phyloP scores from a whole-genome alignment of 2,329 filamentous ascomycete species.

The Fusarium torulosum region DNA sequence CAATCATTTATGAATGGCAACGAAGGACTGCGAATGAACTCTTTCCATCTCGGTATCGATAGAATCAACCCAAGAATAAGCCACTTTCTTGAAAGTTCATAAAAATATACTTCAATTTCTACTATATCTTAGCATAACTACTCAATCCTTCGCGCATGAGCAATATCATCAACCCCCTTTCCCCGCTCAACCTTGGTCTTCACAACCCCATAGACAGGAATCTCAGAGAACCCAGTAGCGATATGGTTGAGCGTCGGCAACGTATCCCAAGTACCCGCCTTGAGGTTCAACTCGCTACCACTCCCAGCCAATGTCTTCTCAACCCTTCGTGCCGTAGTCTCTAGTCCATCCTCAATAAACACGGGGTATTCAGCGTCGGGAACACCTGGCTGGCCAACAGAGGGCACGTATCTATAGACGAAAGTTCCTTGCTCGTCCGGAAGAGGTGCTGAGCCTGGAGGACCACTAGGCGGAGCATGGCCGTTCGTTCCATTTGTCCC shows the following conservation, averaged over 20 bases:
- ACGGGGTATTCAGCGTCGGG: conserved; percentile 17
- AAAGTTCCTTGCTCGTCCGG: conserved; percentile 37
- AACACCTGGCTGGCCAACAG: conserved; percentile 13
- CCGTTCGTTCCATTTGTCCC: background rate
- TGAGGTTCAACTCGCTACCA: background rate
- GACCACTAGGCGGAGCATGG: background rate
- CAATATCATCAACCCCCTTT: conserved; percentile 24
- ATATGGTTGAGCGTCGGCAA: conserved; percentile 39
- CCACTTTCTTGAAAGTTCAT: no score
- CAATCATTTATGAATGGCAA: no score
- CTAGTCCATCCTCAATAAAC: conserved; percentile 6
- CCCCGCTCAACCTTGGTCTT: conserved; percentile 28
- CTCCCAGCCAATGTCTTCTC: background rate
- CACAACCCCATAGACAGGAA: conserved; percentile 35
- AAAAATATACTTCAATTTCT: no score
- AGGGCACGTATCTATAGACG: conserved; percentile 20
- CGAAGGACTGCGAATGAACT: no score
- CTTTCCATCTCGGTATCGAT: no score
- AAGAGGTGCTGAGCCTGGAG: background rate
- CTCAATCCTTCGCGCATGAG: conserved; percentile 26
- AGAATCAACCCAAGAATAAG: no score
- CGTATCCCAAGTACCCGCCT: conserved; percentile 19
- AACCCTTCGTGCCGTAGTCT: conserved; percentile 12
- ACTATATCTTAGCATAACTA: background rate
- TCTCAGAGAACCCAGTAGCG: conserved; percentile 25